Evolutionary conservation across 176 grass and related monocot species (phyloP).

Genomic region (Bothriochloa decipiens): DNA sequence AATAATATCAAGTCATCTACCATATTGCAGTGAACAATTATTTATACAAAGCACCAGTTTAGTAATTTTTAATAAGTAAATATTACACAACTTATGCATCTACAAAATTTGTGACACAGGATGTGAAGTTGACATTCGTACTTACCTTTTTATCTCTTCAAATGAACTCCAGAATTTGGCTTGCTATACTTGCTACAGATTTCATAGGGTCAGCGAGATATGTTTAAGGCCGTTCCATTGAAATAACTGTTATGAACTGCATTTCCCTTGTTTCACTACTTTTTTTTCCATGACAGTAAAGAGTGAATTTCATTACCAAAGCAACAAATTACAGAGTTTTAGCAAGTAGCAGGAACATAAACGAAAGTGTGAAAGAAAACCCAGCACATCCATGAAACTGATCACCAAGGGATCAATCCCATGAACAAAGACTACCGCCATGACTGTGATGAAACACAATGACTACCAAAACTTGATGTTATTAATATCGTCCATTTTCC

Average conservation of each 20-base stretch:
- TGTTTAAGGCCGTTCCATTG: neutral
- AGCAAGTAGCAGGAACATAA: neutral
- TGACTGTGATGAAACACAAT: neutral
- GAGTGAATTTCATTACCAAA: no score
- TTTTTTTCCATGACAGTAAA: no score
- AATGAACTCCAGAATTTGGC: neutral
- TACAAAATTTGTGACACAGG: neutral
- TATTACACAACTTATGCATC: conserved; percentile 21
- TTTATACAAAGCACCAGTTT: conserved; percentile 3
- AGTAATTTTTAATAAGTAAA: neutral
- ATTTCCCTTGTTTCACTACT: neutral
- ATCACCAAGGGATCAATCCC: neutral
- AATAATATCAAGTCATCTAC: conserved; percentile 20
- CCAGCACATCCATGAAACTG: neutral
- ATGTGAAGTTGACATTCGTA: neutral
- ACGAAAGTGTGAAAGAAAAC: neutral
- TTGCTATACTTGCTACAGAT: conserved; percentile 1
- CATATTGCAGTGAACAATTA: neutral
- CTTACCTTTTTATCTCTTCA: neutral
- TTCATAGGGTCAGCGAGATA: neutral
- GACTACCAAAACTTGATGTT: neutral
- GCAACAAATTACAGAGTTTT: no score
- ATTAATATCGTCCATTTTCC: neutral
- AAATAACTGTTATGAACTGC: neutral
- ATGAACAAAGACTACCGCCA: neutral